Evolutionary conservation across 352 stramenopile genomes (phyloP), one percentile per base, ranked within the genome.

Genomic region (Phytophthora capsici): DNA sequence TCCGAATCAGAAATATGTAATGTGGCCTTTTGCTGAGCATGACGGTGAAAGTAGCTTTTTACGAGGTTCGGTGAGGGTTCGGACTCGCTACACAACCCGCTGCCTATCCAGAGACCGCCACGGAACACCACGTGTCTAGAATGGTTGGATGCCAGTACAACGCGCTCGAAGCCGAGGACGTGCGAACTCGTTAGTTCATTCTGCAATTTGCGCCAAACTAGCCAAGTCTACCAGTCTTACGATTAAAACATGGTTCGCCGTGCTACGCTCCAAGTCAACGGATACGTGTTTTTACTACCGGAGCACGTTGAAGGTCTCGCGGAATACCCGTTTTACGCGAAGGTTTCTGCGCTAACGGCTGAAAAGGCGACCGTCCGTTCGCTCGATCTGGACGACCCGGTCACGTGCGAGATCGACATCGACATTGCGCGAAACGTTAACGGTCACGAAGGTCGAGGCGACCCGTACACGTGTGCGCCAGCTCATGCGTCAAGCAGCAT

Each of bases 271-370:
- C 58, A 28, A 48, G 48, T 60, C 6, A 12, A 44, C 2, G 58
- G 49, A n/a, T 54, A 50, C 49, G 19, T 50, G 0, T 60, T 60
- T 12, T 4, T 66, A 0, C 30, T 54, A 2, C 58, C 48, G 5
- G 58, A 60, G 23, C 58, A 60, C 8, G 58, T 60, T 1, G 48
- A 25, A 4, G 49, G 58, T 3, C 1, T 66, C 10, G 16, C 40
- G 0, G 49, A 59, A 43, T 60, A 66, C 20, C 49, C 49, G 30
- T 55, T 66, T 26, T 66, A 60, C 58, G 41, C 58, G 0, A 54
- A 17, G 23, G 58, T 66, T 4, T 44, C 58, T 3, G 45, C 40
- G 1, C 25, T 58, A 4, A 30, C 49, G 9, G 9, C 26, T 0
- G 17, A 40, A 1, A 44, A 10, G 1, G 58, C 55, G 16, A 56